Conservation (phyloP, 768 basidiomycete genomes). For the Suillus alpinus region DNA sequence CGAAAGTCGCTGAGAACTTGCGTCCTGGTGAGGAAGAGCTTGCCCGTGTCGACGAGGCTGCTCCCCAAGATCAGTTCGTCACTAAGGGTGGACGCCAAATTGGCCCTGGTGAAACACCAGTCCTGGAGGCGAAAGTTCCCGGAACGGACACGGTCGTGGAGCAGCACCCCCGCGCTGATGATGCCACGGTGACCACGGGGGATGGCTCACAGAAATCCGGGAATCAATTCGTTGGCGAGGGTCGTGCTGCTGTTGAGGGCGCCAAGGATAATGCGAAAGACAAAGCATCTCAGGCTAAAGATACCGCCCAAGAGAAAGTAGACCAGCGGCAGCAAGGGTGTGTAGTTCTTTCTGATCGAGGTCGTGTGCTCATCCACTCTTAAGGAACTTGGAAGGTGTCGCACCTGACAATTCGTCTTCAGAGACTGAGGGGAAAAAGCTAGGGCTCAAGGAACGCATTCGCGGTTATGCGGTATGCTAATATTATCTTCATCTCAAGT, state of each 20-base stretch:
- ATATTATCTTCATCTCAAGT: background rate
- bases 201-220: slow-evolving; percentile 34
- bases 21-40: slow-evolving; percentile 66
- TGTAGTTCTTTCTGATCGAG: background rate
- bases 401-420: slow-evolving; percentile 13
- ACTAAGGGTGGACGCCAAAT: slow-evolving; percentile 41
- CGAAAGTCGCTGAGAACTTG: slow-evolving; percentile 65
- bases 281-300: slow-evolving; percentile 3
- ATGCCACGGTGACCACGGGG: slow-evolving; percentile 29
- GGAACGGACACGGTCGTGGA: slow-evolving; percentile 39
- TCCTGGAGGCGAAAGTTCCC: slow-evolving; percentile 45
- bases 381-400: slow-evolving; percentile 28
- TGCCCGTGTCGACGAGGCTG: slow-evolving; percentile 64
- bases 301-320: slow-evolving; percentile 7
- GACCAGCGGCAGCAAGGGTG: slow-evolving; percentile 11
- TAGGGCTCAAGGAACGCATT: slow-evolving; percentile 28
- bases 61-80: slow-evolving; percentile 65
- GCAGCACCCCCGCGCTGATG: slow-evolving; percentile 53
- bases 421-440: slow-evolving; percentile 37
- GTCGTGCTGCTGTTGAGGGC: slow-evolving; percentile 11
- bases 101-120: slow-evolving; percentile 45
- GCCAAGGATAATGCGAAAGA: slow-evolving; percentile 12
- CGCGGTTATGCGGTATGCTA: slow-evolving; percentile 28
- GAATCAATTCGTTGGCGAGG: slow-evolving; percentile 20
- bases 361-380: slow-evolving; percentile 3